Evolutionary conservation across 352 stramenopile species (phyloP).

Genomic region (Albugo candida): DNA sequence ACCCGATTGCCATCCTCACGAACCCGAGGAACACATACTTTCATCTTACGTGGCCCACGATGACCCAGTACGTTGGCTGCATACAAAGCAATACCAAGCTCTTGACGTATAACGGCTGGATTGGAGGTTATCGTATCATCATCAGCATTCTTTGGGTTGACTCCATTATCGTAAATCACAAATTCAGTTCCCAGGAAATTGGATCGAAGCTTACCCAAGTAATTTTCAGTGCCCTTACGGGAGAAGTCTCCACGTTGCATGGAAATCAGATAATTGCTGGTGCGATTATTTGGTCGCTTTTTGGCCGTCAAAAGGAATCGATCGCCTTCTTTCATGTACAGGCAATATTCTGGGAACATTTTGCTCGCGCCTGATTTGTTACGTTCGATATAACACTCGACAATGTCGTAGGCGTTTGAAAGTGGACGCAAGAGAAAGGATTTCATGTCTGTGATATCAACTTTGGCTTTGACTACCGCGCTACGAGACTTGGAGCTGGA

Average conservation of each 20-base stretch:
- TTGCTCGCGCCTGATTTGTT: slow-evolving; percentile 85
- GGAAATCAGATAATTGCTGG: slow-evolving; percentile 93
- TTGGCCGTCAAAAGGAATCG: slow-evolving; percentile 93
- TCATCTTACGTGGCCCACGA: slow-evolving; percentile 92
- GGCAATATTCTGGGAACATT: slow-evolving; percentile 83
- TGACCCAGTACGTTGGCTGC: slow-evolving; percentile 84
- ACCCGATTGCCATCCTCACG: slow-evolving; percentile 68
- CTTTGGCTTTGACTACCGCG: slow-evolving; percentile 41
- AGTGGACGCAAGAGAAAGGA: slow-evolving; percentile 60
- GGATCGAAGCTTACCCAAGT: slow-evolving; percentile 87
- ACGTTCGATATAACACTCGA: slow-evolving; percentile 90
- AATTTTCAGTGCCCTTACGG: slow-evolving; percentile 79
- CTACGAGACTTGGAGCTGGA: slow-evolving; percentile 7
- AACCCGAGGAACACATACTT: slow-evolving; percentile 80
- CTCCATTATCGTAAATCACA: slow-evolving; percentile 86
- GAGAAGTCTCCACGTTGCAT: slow-evolving; percentile 85
- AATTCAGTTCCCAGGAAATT: slow-evolving; percentile 98
- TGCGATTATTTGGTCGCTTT: slow-evolving; percentile 92
- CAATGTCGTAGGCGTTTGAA: slow-evolving; percentile 73
- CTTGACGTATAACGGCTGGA: slow-evolving; percentile 58
- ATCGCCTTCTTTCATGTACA: slow-evolving; percentile 88
- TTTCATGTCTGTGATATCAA: slow-evolving; percentile 69
- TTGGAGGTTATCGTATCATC: slow-evolving; percentile 66
- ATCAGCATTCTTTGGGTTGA: slow-evolving; percentile 81
- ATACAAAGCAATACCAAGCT: slow-evolving; percentile 89